Evolutionary conservation across 2,329 filamentous ascomycete species (phyloP), one percentile per base, ranked within the genome.

Genomic region (Biscogniauxia marginata): DNA sequence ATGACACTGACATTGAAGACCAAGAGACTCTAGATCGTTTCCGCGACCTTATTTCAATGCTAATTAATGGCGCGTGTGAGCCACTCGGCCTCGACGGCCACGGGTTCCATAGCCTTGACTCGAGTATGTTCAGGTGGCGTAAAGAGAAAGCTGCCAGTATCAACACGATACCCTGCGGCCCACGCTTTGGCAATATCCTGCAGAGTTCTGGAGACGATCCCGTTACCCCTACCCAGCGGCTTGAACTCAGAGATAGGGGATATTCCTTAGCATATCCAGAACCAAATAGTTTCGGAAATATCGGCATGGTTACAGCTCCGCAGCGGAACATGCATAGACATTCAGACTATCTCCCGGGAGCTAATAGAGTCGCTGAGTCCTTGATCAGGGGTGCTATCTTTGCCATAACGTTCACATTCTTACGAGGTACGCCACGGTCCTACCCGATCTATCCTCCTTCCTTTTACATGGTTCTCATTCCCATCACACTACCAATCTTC

Each of bases 371-470:
- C 2, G 55, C 55, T 21, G 48, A 49, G 23, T 45, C 46, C 39
- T 34, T 57, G 22, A 19, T 57, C 4, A 45, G 55, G 20, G 55
- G 55, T 6, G 21, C 45, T 23, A 51, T 57, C 16, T 57, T 57
- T 34, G 24, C 52, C 21, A 48, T 57, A 7, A 46, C 49, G 1
- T 54, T 57, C 11, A 11, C 46, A 5, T 57, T 57, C 19, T 24
- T 57, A 6, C 51, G 52, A 16, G 55, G 55, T 57, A 48, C 3
- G 50, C 19, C n/a, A n/a, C n/a, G n/a, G n/a, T n/a, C n/a, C n/a
- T n/a, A n/a, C n/a, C n/a, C n/a, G n/a, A n/a, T n/a, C n/a, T n/a
- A n/a, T n/a, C n/a, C n/a, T n/a, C n/a, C n/a, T n/a, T n/a, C n/a
- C n/a, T n/a, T n/a, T n/a, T n/a, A n/a, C n/a, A n/a, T n/a, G n/a